Percentiles rank a stretch among this genome's conserved stretches.
phyloP scores from a whole-genome alignment of 1,284 basidiomycete species.

The Wolfiporia cocos region DNA sequence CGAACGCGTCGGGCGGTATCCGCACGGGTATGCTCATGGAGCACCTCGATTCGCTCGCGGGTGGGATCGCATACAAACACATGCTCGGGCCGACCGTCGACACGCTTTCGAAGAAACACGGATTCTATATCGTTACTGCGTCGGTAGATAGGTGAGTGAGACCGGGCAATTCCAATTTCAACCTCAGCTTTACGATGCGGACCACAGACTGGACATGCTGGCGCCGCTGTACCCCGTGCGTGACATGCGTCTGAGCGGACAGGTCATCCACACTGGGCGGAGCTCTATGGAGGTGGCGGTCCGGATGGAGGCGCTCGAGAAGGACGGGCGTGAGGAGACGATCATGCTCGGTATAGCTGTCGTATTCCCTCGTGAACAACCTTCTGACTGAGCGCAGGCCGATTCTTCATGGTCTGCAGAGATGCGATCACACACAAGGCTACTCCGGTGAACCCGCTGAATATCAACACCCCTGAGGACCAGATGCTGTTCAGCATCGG shows the following conservation, averaged over 20 bases:
- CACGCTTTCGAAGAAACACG: constrained; percentile 48
- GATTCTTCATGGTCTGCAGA: constrained; percentile 81
- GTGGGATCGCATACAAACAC: constrained; percentile 79
- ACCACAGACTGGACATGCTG: constrained; percentile 56
- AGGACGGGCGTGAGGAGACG: constrained; percentile 45
- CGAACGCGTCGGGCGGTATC: constrained; percentile 64
- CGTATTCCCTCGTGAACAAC: too few species aligned
- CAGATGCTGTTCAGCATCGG: constrained; percentile 58
- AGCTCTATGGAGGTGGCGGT: constrained; percentile 82
- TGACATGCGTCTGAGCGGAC: constrained; percentile 71
- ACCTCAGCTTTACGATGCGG: background rate
- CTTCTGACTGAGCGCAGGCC: too few species aligned
- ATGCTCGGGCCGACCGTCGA: constrained; percentile 58
- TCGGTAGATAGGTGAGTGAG: constrained; percentile 63
- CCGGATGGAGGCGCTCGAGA: constrained; percentile 66
- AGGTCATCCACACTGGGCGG: constrained; percentile 73
- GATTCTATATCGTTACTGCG: constrained; percentile 80
- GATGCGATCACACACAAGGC: constrained; percentile 65
- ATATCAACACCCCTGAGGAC: constrained; percentile 59
- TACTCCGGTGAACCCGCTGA: constrained; percentile 58
- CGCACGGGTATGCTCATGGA: constrained; percentile 70
- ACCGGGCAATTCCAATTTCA: constrained; percentile 7
- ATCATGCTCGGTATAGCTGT: constrained; percentile 52
- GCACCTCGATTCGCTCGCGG: constrained; percentile 77
- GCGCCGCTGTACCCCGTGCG: constrained; percentile 48